Percentiles rank a stretch among this genome's conserved stretches.
Evolutionary conservation across 202 grass and related monocot species (phyloP).

Genomic region (Musa balbisiana): DNA sequence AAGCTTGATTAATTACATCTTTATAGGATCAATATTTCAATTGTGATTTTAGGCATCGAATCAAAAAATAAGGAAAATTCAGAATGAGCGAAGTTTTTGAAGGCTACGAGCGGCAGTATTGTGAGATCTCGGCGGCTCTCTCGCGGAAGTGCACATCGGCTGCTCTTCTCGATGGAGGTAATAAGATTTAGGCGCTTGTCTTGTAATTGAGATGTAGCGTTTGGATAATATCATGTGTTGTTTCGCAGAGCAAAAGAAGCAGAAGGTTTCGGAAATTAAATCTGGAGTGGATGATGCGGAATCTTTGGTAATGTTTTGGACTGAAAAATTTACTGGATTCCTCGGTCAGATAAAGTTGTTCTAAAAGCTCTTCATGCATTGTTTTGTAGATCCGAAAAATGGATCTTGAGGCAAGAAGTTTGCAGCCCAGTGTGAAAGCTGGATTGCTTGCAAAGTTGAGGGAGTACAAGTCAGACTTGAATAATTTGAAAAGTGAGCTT

Average conservation of each 20-base stretch:
- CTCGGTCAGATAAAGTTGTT: too few relatives aligned
- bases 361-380: not conserved
- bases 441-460: conserved; percentile 69
- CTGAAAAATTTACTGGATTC: too few relatives aligned
- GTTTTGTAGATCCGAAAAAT: conserved; percentile 72
- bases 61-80: not conserved
- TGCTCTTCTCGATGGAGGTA: conserved; percentile 65
- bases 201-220: too few relatives aligned
- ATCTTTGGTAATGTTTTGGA: conserved; percentile 39
- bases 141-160: conserved; percentile 70
- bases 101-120: conserved; percentile 83
- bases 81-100: conserved; percentile 70
- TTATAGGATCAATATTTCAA: not conserved
- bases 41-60: not conserved
- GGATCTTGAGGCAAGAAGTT: conserved; percentile 82
- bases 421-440: conserved; percentile 68
- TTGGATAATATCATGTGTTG: not conserved
- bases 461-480: conserved; percentile 92
- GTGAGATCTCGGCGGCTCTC: conserved; percentile 70
- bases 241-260: conserved; percentile 68
- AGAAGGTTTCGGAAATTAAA: conserved; percentile 82
- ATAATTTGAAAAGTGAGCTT: conserved; percentile 66
- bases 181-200: not conserved
- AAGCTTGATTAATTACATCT: not conserved
- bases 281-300: conserved; percentile 72